Evolutionary conservation across 2,329 filamentous ascomycete species (phyloP), one percentile per base, ranked within the genome.

Genomic region (Epichloe baconii): DNA sequence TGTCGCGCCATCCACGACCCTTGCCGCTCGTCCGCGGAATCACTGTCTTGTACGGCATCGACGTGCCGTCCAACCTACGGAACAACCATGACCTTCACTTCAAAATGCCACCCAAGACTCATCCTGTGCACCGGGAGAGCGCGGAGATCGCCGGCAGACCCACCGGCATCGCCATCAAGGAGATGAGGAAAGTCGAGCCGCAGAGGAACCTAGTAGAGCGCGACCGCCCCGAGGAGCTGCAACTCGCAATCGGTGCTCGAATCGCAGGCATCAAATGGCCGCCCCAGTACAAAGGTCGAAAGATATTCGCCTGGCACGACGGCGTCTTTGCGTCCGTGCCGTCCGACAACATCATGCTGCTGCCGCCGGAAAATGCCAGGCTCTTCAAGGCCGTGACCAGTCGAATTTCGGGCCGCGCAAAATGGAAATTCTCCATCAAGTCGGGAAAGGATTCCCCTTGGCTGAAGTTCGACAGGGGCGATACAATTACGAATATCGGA

Each of bases 391-490:
- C 69, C 4, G 70, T 68, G 11, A 67, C 67, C 23, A 76, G 71
- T 48, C 69, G 67, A 12, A 66, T 77, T 44, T 69, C 68, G 44
- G 77, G 73, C 11, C 68, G 71, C 42, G 68, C 75, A 11, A 68
- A 68, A 52, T 80, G 77, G 77, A 77, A 71, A 61, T 79, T 77
- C 64, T 66, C 67, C 44, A 68, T 70, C 35, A 74, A 72, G 54
- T 63, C 68, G 21, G 67, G 68, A 47, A 67, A 71, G 15, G 65
- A 64, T 17, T 68, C 68, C 26, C 62, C 71, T 11, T 80, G 77
- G 77, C 66, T 80, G 15, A 72, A 68, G 55, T 78, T 86, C 58
- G 80, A 83, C 36, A 83, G 82, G 60, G 79, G 78, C n/a, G 83
- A 86, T 54, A 71, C 74, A 2, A 82, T 85, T 15, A 79, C 74